A percentile compares a stretch with the other conserved stretches of the same genome.
Conservation (phyloP, 2,329 filamentous ascomycete species). For the Raffaelea albimanens region DNA sequence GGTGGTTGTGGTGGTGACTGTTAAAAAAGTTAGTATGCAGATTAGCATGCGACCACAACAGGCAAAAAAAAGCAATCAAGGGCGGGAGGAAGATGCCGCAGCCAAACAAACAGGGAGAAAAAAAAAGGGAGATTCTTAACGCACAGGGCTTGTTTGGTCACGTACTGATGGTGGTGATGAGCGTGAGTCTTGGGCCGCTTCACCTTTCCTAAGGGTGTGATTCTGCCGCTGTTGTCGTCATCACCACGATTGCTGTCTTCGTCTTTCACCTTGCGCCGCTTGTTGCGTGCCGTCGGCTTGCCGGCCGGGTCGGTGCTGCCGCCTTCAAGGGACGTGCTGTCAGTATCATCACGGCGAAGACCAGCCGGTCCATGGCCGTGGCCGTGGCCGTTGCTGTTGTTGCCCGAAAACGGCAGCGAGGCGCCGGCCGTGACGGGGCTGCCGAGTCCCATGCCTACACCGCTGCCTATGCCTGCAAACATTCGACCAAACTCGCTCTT, state of each 20-base stretch:
- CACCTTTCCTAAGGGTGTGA: slow-evolving; percentile 47
- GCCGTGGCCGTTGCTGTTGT: not conserved
- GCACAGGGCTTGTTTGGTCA: slow-evolving; percentile 14
- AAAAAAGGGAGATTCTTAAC: not conserved
- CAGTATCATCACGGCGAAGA: slow-evolving; percentile 43
- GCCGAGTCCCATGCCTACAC: slow-evolving; percentile 37
- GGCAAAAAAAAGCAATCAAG: not conserved
- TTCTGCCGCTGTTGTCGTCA: slow-evolving; percentile 55
- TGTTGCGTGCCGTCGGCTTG: slow-evolving; percentile 35
- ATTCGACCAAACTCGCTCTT: slow-evolving; percentile 93
- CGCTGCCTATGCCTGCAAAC: slow-evolving; percentile 79
- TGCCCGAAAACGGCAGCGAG: slow-evolving; percentile 36
- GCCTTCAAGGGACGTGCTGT: slow-evolving; percentile 33
- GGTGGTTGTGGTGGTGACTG: slow-evolving; percentile 44
- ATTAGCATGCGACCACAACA: not conserved
- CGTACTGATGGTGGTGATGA: slow-evolving; percentile 59
- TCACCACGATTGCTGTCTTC: slow-evolving; percentile 55
- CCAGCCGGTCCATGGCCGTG: slow-evolving; percentile 19
- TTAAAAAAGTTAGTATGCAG: too few relatives aligned
- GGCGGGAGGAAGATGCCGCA: not conserved
- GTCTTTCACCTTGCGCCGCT: slow-evolving; percentile 66
- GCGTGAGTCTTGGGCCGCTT: slow-evolving; percentile 59
- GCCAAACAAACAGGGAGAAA: not conserved
- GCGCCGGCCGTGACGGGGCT: slow-evolving; percentile 38
- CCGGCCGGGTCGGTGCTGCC: slow-evolving; percentile 25